Conservation (phyloP, 306 rosid genomes). For the Begonia fuchsioides region DNA sequence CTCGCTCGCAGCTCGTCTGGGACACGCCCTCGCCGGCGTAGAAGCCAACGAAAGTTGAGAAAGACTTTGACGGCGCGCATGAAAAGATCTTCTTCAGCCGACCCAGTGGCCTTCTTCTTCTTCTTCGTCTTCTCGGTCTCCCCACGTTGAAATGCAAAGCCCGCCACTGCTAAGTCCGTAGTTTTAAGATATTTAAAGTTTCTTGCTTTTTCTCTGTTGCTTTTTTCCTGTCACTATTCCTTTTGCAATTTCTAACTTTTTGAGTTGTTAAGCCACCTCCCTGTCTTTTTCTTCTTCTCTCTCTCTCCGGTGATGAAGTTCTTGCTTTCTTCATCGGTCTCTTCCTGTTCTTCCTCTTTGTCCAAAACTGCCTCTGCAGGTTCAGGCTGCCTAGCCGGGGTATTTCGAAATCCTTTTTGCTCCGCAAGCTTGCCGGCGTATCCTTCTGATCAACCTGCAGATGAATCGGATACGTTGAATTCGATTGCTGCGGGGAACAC, state of each 20-base stretch:
- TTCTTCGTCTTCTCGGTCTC: background rate
- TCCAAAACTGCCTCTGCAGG: conserved; percentile 42
- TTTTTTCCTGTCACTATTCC: conserved; percentile 1
- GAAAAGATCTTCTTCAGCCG: conserved; percentile 29
- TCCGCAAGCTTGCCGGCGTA: conserved; percentile 61
- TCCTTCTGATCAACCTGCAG: conserved; percentile 39
- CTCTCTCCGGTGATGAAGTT: conserved; percentile 28
- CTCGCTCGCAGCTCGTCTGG: background rate
- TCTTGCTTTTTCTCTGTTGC: conserved; percentile 7
- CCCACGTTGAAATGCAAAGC: conserved; percentile 62
- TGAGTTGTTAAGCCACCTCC: background rate
- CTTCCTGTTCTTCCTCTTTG: conserved; percentile 30
- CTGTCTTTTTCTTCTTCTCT: background rate
- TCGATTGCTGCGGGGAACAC: background rate
- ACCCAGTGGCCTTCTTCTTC: background rate
- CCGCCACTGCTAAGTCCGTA: conserved; percentile 50
- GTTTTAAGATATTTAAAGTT: conserved; percentile 8
- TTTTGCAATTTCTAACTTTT: background rate
- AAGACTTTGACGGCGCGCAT: conserved; percentile 39
- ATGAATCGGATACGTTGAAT: conserved; percentile 23
- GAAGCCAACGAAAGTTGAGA: conserved; percentile 9
- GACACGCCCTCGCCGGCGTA: background rate
- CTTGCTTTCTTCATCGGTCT: conserved; percentile 24
- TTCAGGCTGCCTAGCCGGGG: conserved; percentile 48
- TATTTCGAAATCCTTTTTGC: conserved; percentile 62